Base-by-base conservation (phyloP, 371 early-diverging fungal species). In the Blakeslea trispora region DNA sequence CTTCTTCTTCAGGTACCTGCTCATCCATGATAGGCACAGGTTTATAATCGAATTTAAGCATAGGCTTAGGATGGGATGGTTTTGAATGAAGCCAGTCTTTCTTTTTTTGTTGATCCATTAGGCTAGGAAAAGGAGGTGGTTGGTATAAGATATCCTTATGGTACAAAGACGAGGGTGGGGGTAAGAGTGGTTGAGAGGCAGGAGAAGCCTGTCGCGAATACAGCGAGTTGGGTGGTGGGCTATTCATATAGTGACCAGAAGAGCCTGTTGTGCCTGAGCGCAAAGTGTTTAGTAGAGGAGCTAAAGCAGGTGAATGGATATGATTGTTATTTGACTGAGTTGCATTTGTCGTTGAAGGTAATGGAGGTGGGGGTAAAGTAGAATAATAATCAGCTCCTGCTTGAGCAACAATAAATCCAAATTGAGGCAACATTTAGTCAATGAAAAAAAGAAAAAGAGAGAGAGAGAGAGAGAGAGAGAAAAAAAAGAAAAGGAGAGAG, bases 341-440 rank as follows among this genome's bases (percentile, higher is more conserved):
- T 9, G 31, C 10, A 53, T 43, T 45, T 53, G 5, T 55, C 19
- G 32, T 39, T 5, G 28, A 28, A 15, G 11, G 52, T 15, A 59
- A 31, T 10, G 53, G 56, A 40, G 67, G 58, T 32, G 49, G 45
- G 46, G 61, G 59, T 43, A 28, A 28, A 28, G 57, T 44, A 42
- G 57, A 32, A 53, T 51, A 66, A 39, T 71, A 64, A 61, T 75
- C 75, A 28, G 77, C 77, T 45, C 77, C 77, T 40, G 77, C 77
- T 63, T 77, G 77, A 45, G 77, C 77, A 43, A 77, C 65, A 56
- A 77, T 69, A 57, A 67, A 77, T 50, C 74, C 74, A 68, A 77
- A 74, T 65, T 77, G 73, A 70, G 86, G 74, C 67, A 98, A 41
- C 96, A 96, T n/a, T 35, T 4, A n/a, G n/a, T 14, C 18, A 14